Percentiles rank a stretch among this genome's conserved stretches.
Conservation (phyloP, 257 asterid species). For the Lantana camara region DNA sequence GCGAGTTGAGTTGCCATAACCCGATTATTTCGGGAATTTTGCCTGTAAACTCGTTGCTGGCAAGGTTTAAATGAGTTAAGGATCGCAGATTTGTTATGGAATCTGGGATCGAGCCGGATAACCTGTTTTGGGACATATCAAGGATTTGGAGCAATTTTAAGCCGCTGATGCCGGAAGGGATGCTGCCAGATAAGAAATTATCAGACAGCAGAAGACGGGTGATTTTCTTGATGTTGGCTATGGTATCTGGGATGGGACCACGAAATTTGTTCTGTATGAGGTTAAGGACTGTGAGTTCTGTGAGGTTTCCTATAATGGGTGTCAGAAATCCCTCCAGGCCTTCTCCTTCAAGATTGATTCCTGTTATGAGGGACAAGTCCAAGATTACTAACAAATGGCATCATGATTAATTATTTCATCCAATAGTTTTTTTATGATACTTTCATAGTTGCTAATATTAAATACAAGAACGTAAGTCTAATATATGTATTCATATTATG, state of each 20-base stretch:
- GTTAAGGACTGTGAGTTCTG: constrained; percentile 43
- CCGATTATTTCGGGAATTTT: constrained; percentile 44
- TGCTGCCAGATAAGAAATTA: constrained; percentile 48
- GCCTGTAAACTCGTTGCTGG: constrained; percentile 44
- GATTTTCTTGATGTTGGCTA: constrained; percentile 33
- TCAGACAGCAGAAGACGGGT: constrained; percentile 37
- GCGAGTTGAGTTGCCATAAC: constrained; percentile 42
- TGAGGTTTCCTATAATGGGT: constrained; percentile 42
- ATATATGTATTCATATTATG: too few species aligned
- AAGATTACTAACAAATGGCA: too few species aligned
- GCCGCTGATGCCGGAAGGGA: constrained; percentile 29
- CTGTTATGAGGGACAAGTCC: too few species aligned
- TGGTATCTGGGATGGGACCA: constrained; percentile 45
- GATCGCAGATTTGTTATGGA: constrained; percentile 31
- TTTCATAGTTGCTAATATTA: too few species aligned
- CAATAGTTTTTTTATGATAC: too few species aligned
- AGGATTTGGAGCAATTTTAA: constrained; percentile 39
- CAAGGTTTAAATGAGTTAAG: constrained; percentile 29
- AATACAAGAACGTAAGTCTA: too few species aligned
- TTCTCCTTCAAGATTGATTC: constrained; percentile 51
- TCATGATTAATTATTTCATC: too few species aligned
- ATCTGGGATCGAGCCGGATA: constrained; percentile 45
- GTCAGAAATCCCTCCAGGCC: constrained; percentile 54
- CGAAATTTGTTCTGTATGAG: constrained; percentile 43
- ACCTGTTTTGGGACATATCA: constrained; percentile 38